Conservation (phyloP, 139 green algal genomes). For the Coelastrella sp. region DNA sequence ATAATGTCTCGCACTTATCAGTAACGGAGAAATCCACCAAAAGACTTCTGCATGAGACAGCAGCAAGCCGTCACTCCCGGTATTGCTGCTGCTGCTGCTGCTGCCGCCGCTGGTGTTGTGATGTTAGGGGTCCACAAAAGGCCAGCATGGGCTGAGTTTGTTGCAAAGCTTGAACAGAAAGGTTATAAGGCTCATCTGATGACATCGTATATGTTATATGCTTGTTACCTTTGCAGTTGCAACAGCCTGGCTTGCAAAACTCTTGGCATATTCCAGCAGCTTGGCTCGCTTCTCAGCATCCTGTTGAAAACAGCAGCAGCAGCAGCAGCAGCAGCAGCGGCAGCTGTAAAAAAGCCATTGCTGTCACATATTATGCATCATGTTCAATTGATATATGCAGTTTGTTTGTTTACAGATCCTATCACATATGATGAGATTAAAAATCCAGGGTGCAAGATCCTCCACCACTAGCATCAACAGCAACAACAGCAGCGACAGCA, state of each 20-base stretch:
- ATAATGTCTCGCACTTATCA: too few relatives aligned
- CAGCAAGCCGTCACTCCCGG: too few relatives aligned
- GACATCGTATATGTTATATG: background rate
- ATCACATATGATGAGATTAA: too few relatives aligned
- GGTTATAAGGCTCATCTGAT: background rate
- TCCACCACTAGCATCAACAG: background rate
- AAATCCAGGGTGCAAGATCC: background rate
- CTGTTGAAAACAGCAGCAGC: conserved; percentile 30
- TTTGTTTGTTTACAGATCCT: too few relatives aligned
- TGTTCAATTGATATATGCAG: too few relatives aligned
- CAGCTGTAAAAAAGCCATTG: background rate
- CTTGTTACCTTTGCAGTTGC: conserved; percentile 19
- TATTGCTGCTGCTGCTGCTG: too few relatives aligned
- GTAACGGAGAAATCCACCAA: too few relatives aligned
- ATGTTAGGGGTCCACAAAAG: too few relatives aligned
- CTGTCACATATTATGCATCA: too few relatives aligned
- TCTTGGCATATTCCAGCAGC: conserved; percentile 37
- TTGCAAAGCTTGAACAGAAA: background rate
- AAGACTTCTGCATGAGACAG: too few relatives aligned
- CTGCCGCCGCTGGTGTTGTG: too few relatives aligned
- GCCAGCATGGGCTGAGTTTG: too few relatives aligned
- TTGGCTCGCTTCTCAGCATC: conserved; percentile 37
- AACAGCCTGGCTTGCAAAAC: conserved; percentile 22
- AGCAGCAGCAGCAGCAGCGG: background rate
- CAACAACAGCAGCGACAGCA: background rate